Percentiles rank a stretch among this genome's conserved stretches.
These are phyloP conservation scores for Strobilomyces confusus DNA, from an alignment of 768 basidiomycete species.

Conservation along the genomic window DNA sequence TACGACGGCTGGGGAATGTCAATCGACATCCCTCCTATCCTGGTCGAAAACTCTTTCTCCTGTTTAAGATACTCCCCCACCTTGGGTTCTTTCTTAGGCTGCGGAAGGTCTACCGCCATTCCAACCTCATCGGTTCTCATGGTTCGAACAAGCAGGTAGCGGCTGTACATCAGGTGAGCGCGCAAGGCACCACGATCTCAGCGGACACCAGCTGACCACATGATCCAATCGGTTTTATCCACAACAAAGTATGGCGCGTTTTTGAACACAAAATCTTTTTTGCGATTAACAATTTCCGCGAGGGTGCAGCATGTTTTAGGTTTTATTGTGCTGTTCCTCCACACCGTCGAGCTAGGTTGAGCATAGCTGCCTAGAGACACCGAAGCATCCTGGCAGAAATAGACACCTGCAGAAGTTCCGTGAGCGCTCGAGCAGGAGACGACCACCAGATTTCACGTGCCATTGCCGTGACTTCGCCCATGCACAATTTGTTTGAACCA, in stretches of 20 bases:
- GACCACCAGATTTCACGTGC: constrained; percentile 27
- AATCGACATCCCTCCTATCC: constrained; percentile 27
- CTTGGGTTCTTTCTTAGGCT: not conserved
- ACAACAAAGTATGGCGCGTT: constrained; percentile 57
- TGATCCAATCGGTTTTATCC: constrained; percentile 63
- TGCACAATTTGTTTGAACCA: constrained; percentile 55
- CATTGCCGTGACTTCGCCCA: constrained; percentile 63
- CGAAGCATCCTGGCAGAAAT: constrained; percentile 57
- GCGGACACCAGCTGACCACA: constrained; percentile 43
- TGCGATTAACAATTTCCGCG: constrained; percentile 64
- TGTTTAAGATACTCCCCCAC: constrained; percentile 42
- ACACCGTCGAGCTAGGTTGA: constrained; percentile 19
- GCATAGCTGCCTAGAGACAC: constrained; percentile 44
- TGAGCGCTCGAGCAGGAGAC: not conserved
- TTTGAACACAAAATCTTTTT: constrained; percentile 49
- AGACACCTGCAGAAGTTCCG: constrained; percentile 48
- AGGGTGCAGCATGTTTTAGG: constrained; percentile 54
- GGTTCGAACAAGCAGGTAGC: constrained; percentile 55
- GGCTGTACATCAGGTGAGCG: constrained; percentile 32
- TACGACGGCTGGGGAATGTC: constrained; percentile 56
- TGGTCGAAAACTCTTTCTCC: constrained; percentile 34
- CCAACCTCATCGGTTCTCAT: not conserved
- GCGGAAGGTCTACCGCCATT: no score
- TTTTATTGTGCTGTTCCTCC: constrained; percentile 49
- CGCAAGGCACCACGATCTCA: not conserved